phyloP scores from a whole-genome alignment of 2,329 filamentous ascomycete genomes.

The Aspergillus felis region DNA sequence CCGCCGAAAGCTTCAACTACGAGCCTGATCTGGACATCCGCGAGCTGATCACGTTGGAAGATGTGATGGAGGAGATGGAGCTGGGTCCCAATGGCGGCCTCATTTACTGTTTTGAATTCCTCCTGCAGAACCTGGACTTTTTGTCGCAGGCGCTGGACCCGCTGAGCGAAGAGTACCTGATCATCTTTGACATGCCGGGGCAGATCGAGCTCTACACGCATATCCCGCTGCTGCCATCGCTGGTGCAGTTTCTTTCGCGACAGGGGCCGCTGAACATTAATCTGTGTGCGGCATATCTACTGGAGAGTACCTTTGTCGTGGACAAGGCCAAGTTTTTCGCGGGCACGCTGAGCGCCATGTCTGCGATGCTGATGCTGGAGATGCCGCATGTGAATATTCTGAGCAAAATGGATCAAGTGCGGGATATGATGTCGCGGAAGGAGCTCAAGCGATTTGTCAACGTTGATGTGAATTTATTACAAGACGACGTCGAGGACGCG shows the following conservation, averaged over 20 bases:
- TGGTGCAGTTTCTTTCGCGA: constrained; percentile 76
- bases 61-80: constrained; percentile 94
- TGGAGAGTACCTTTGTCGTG: constrained; percentile 92
- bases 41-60: constrained; percentile 86
- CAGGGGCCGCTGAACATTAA: constrained; percentile 80
- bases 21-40: constrained; percentile 92
- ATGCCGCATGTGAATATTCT: constrained; percentile 94
- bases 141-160: constrained; percentile 78
- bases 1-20: constrained; percentile 88
- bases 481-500: constrained; percentile 56
- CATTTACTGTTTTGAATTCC: constrained; percentile 95
- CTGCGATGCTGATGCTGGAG: constrained; percentile 97
- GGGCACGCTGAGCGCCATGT: constrained; percentile 93
- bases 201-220: constrained; percentile 99
- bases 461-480: constrained; percentile 75
- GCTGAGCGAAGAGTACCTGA: constrained; percentile 90
- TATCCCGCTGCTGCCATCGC: constrained; percentile 81
- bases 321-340: constrained; percentile 97
- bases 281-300: constrained; percentile 87
- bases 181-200: constrained; percentile 97
- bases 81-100: constrained; percentile 88
- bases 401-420: constrained; percentile 96
- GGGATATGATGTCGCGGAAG: constrained; percentile 79
- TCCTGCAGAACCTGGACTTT: constrained; percentile 92
- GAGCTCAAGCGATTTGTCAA: constrained; percentile 88